Percentiles rank a stretch among this genome's conserved stretches.
phyloP scores from a whole-genome alignment of 2,329 filamentous ascomycete genomes.

The Atkinsonella texensis region DNA sequence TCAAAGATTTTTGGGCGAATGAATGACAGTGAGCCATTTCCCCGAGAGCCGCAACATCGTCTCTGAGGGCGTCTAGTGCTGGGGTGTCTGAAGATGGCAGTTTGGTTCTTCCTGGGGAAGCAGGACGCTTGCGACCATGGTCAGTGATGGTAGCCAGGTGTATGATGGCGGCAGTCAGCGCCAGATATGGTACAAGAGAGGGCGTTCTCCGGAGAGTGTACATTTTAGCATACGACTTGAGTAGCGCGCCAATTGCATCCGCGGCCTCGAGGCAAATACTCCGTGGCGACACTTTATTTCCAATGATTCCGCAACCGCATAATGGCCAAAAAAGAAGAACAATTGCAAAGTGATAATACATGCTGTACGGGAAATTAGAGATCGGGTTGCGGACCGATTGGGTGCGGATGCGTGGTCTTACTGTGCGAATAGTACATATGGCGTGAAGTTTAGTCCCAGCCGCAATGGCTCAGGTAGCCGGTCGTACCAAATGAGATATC shows the following conservation, averaged over 20 bases:
- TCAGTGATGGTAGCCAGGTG: conserved; percentile 33
- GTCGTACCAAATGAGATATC: conserved; percentile 61
- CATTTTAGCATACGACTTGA: conserved; percentile 42
- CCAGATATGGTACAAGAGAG: conserved; percentile 47
- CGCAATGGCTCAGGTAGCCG: conserved; percentile 50
- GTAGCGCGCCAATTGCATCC: conserved; percentile 42
- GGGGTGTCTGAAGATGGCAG: background rate
- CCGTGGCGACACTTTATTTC: conserved; percentile 47
- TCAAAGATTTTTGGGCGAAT: conserved; percentile 45
- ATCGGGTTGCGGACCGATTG: background rate
- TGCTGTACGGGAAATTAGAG: conserved; percentile 25
- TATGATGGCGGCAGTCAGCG: conserved; percentile 45
- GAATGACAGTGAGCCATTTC: conserved; percentile 49
- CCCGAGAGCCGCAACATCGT: conserved; percentile 42
- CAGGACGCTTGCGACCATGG: conserved; percentile 22
- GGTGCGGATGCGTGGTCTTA: conserved; percentile 27
- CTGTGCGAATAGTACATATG: conserved; percentile 63
- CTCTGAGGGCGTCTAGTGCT: conserved; percentile 29
- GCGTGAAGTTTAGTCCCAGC: conserved; percentile 55
- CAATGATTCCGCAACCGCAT: conserved; percentile 49
- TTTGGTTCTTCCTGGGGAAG: background rate
- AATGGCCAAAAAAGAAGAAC: conserved; percentile 60
- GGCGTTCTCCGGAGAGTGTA: conserved; percentile 44
- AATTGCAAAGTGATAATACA: conserved; percentile 58
- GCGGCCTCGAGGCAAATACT: conserved; percentile 53